Percentiles rank a stretch among this genome's conserved stretches.
Evolutionary conservation across 306 rosid species (phyloP).

Genomic region (Corylus heterophylla): DNA sequence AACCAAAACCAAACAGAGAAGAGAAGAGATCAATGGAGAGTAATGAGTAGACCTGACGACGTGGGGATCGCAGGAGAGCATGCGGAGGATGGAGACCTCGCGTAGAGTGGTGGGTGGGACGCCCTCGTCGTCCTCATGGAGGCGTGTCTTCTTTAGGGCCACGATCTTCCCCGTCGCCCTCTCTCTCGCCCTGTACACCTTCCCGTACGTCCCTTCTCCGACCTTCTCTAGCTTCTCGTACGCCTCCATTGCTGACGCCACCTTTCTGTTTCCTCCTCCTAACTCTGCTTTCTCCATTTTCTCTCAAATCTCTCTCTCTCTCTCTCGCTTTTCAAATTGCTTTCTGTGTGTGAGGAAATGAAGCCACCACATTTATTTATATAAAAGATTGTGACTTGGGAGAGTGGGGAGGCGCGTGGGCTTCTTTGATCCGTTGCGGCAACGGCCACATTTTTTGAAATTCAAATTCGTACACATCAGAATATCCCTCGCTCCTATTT

Average conservation of each 20-base stretch:
- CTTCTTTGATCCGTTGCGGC: conserved; percentile 18
- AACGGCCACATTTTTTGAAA: conserved; percentile 61
- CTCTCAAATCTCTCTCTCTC: conserved; percentile 13
- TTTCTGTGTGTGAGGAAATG: not conserved
- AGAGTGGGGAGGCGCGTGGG: not conserved
- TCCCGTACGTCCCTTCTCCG: conserved; percentile 93
- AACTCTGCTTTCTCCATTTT: conserved; percentile 34
- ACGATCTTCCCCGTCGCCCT: conserved; percentile 85
- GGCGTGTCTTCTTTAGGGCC: conserved; percentile 94
- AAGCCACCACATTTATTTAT: conserved; percentile 5
- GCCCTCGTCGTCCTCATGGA: conserved; percentile 95
- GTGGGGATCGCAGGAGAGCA: conserved; percentile 94
- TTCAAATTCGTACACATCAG: conserved; percentile 37
- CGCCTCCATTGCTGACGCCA: conserved; percentile 74
- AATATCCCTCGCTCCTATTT: not conserved
- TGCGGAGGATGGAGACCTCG: conserved; percentile 87
- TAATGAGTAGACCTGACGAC: conserved; percentile 53
- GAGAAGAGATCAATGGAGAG: not conserved
- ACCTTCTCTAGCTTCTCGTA: conserved; percentile 91
- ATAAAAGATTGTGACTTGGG: not conserved
- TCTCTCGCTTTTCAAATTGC: not conserved
- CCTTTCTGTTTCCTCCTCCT: not conserved
- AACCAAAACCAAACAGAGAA: not conserved
- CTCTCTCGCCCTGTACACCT: conserved; percentile 85
- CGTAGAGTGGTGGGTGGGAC: conserved; percentile 98